Conservation (phyloP, 805 yeast species). For the Lachancea cidri region DNA sequence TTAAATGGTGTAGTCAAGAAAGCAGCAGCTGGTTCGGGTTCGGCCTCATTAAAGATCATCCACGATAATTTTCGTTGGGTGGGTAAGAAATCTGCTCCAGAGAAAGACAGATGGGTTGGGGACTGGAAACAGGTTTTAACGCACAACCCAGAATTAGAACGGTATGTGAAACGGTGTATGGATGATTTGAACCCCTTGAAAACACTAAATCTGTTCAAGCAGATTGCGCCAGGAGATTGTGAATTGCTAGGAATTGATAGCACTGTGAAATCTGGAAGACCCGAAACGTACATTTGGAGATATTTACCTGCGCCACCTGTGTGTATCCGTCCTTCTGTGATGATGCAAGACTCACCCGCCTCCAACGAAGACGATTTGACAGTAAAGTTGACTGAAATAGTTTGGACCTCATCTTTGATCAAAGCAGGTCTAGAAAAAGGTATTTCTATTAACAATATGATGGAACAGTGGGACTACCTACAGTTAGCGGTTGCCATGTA, state of each 20-base stretch:
- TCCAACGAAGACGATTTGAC: constrained; percentile 97
- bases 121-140: constrained; percentile 73
- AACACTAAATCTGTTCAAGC: constrained; percentile 81
- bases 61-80: constrained; percentile 96
- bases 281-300: constrained; percentile 95
- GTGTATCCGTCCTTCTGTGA: constrained; percentile 94
- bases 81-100: constrained; percentile 83
- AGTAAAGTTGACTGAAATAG: constrained; percentile 91
- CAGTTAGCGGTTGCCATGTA: constrained; percentile 96
- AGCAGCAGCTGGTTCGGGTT: constrained; percentile 86
- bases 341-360: constrained; percentile 83
- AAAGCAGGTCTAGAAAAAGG: constrained; percentile 95
- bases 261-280: constrained; percentile 73
- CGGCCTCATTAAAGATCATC: constrained; percentile 90
- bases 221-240: constrained; percentile 80
- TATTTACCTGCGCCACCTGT: constrained; percentile 98
- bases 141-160: constrained; percentile 82
- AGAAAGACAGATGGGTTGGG: constrained; percentile 79
- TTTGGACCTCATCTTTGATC: constrained; percentile 92
- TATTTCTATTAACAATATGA: constrained; percentile 81
- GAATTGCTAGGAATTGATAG: constrained; percentile 90
- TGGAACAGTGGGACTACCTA: constrained; percentile 99
- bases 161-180: constrained; percentile 76
- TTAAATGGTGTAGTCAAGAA: constrained; percentile 96
- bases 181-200: constrained; percentile 94